Conservation (phyloP, 768 basidiomycete species). For the Lactarius sp. region DNA sequence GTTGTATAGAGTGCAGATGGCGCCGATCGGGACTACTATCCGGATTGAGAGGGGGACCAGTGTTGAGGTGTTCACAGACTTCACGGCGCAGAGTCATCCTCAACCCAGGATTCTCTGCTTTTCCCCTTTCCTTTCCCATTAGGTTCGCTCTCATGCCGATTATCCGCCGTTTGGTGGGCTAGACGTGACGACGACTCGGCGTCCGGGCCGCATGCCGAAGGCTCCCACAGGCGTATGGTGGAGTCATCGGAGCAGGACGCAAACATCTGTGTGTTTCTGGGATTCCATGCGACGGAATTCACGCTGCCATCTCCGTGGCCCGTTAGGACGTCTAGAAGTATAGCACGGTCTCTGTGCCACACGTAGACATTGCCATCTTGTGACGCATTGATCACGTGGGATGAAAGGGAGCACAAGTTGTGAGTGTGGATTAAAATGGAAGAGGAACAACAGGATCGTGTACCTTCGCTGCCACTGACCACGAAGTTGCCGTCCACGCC, state of each 20-base stretch:
- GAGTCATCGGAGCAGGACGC: constrained; percentile 94
- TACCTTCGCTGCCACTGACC: constrained; percentile 94
- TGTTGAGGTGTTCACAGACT: constrained; percentile 7
- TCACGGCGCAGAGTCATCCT: constrained; percentile 25
- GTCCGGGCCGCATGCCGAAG: constrained; percentile 31
- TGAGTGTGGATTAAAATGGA: constrained; percentile 11
- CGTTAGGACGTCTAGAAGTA: constrained; percentile 76
- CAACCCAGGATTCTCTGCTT: constrained; percentile 44
- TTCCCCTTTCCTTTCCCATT: constrained; percentile 65
- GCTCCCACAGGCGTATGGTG: constrained; percentile 89
- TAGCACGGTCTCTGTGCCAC: constrained; percentile 86
- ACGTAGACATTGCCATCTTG: constrained; percentile 91
- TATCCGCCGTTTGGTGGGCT: constrained; percentile 6
- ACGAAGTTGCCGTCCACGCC: constrained; percentile 85
- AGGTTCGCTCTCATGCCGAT: constrained; percentile 23
- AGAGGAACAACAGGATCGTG: constrained; percentile 26
- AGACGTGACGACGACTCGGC: constrained; percentile 16
- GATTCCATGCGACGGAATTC: constrained; percentile 97
- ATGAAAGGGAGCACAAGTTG: neutral
- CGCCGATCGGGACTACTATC: constrained; percentile 17
- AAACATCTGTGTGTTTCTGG: constrained; percentile 83
- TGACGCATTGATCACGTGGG: constrained; percentile 18
- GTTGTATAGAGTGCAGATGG: constrained; percentile 14
- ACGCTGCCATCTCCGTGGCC: constrained; percentile 91
- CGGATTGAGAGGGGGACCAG: neutral